These are phyloP conservation scores for Phytomonas serpens DNA, from an alignment of 208 protist species.

Conservation along the genomic window DNA sequence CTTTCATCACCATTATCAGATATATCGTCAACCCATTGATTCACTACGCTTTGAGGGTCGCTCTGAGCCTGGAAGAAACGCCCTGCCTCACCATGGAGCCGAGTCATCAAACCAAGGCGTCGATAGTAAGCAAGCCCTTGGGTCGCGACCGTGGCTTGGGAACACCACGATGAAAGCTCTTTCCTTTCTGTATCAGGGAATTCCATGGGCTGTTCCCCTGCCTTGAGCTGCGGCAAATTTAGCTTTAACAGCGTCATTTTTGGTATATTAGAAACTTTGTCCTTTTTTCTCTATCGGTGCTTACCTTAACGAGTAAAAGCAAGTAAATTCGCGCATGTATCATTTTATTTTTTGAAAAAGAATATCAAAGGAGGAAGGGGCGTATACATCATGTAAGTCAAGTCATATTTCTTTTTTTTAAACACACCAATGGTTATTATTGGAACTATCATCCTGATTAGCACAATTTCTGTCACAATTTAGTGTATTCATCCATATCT, in stretches of 20 bases:
- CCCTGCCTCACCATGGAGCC: constrained; percentile 32
- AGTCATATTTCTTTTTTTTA: neutral
- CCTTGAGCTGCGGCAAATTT: neutral
- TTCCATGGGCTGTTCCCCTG: neutral
- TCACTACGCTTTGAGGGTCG: constrained; percentile 27
- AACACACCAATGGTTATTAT: neutral
- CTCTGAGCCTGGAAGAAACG: constrained; percentile 31
- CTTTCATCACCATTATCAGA: constrained; percentile 18
- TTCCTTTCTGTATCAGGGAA: neutral
- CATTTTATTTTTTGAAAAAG: neutral
- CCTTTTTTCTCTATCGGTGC: neutral
- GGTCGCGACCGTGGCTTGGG: constrained; percentile 4
- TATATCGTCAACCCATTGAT: constrained; percentile 22
- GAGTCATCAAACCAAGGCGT: constrained; percentile 25
- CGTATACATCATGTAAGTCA: neutral
- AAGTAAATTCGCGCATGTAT: neutral
- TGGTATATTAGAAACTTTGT: neutral
- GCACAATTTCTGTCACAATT: neutral
- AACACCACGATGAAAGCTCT: neutral
- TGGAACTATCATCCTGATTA: neutral
- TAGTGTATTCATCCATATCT: neutral
- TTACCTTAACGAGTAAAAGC: neutral
- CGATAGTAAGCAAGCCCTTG: constrained; percentile 43
- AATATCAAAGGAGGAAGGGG: neutral
- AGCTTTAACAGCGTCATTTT: neutral